Evolutionary conservation across 2,329 filamentous ascomycete species (phyloP).

Genomic region (Parastagonospora avenae): DNA sequence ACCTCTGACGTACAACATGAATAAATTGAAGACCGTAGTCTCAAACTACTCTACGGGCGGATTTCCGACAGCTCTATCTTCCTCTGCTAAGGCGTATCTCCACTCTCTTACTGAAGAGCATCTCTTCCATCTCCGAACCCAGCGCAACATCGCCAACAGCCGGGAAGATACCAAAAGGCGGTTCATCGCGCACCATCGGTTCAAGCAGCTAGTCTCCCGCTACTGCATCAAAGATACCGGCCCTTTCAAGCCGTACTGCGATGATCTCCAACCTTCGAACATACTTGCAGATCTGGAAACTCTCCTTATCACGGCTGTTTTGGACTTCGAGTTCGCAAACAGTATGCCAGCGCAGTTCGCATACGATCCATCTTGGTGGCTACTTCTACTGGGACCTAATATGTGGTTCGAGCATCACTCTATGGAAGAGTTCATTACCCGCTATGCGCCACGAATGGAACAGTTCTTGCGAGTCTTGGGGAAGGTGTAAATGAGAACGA

Average conservation of each 20-base stretch:
- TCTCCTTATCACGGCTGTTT: constrained; percentile 26
- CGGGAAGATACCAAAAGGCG: not conserved
- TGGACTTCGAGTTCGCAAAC: constrained; percentile 52
- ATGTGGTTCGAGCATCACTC: constrained; percentile 6
- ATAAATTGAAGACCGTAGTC: not conserved
- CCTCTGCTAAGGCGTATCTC: not conserved
- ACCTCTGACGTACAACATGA: constrained; percentile 21
- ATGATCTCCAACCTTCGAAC: constrained; percentile 46
- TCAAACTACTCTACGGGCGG: constrained; percentile 6
- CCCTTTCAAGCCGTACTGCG: constrained; percentile 47
- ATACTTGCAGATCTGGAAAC: constrained; percentile 46
- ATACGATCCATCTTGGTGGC: constrained; percentile 49
- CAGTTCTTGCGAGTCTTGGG: constrained; percentile 45
- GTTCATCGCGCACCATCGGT: not conserved
- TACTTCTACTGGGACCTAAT: constrained; percentile 37
- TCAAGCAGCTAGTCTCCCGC: not conserved
- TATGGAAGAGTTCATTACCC: constrained; percentile 21
- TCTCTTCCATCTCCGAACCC: not conserved
- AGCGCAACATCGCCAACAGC: not conserved
- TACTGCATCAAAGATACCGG: constrained; percentile 26
- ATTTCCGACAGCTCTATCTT: not conserved
- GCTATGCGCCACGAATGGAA: constrained; percentile 40
- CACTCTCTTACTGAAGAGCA: not conserved
- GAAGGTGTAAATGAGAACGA: constrained; percentile 20
- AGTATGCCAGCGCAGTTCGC: constrained; percentile 48